A percentile compares a stretch with the other conserved stretches of the same genome.
These are phyloP conservation scores for Craterostigma plantagineum DNA, from an alignment of 257 asterid species.

Conservation along the genomic window DNA sequence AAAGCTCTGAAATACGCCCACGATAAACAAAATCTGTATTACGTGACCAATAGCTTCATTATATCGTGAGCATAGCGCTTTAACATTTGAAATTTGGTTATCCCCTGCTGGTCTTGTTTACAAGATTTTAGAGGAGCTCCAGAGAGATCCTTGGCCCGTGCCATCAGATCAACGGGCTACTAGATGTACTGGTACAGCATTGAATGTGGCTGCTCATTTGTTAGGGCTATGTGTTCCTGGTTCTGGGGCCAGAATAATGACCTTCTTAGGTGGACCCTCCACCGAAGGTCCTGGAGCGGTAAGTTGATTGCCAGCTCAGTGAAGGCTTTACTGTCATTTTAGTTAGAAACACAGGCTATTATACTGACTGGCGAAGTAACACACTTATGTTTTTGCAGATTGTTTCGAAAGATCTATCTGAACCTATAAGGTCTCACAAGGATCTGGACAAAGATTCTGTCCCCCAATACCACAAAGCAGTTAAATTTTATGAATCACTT, in stretches of 20 bases:
- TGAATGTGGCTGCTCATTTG: slow-evolving; percentile 85
- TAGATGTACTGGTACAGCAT: slow-evolving; percentile 89
- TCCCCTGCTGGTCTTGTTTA: slow-evolving; percentile 10
- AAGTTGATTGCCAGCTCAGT: neutral
- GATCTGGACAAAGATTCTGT: slow-evolving; percentile 98
- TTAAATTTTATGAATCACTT: slow-evolving; percentile 69
- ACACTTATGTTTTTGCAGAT: slow-evolving; percentile 34
- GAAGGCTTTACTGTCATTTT: neutral
- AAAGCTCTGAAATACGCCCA: no score
- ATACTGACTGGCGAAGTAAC: slow-evolving; percentile 7
- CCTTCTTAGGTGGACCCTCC: slow-evolving; percentile 39
- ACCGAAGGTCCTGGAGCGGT: no score
- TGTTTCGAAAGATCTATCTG: slow-evolving; percentile 71
- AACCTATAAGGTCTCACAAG: slow-evolving; percentile 91
- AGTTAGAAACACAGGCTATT: neutral
- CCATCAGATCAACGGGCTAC: slow-evolving; percentile 80
- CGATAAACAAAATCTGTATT: neutral
- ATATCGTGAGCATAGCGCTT: neutral
- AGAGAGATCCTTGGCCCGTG: slow-evolving; percentile 95
- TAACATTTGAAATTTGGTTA: slow-evolving; percentile 5
- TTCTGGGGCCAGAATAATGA: slow-evolving; percentile 91
- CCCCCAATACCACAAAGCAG: slow-evolving; percentile 76
- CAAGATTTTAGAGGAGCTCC: slow-evolving; percentile 95
- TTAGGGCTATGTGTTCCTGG: slow-evolving; percentile 95
- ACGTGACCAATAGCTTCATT: neutral